Percentiles rank a stretch among this genome's conserved stretches.
Conservation (phyloP, 140 eudicot species). For the Bidens hawaiensis region DNA sequence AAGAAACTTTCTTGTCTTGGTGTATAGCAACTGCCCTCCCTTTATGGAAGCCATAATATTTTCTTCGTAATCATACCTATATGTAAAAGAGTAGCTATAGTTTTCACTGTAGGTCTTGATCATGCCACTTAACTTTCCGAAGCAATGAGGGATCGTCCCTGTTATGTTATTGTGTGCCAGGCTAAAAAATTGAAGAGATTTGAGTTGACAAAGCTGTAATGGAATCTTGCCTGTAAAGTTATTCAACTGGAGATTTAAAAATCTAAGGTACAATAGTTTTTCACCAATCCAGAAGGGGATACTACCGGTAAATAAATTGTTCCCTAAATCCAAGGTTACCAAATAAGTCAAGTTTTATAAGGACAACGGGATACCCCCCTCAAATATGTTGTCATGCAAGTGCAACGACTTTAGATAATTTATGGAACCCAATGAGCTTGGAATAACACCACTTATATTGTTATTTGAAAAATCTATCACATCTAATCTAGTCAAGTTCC, state of each 20-base stretch:
- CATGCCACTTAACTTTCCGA: no score
- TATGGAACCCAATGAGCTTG: no score
- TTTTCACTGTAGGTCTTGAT: no score
- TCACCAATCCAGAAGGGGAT: no score
- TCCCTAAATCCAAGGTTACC: constrained; percentile 9
- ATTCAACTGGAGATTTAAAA: not conserved
- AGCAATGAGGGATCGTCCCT: no score
- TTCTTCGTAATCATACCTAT: not conserved
- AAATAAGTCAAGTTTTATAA: not conserved
- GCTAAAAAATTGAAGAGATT: not conserved
- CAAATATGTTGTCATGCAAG: not conserved
- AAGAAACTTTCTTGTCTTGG: not conserved
- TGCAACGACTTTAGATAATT: not conserved
- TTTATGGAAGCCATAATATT: not conserved
- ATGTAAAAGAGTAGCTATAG: no score
- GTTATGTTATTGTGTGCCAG: no score
- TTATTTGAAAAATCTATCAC: not conserved
- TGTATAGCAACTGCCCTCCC: not conserved
- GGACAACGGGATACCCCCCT: not conserved
- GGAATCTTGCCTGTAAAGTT: not conserved
- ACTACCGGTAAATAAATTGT: not conserved
- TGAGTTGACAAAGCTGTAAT: not conserved
- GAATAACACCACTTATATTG: not conserved
- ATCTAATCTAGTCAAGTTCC: not conserved
- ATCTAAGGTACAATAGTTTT: not conserved